Percentiles rank a stretch among this genome's conserved stretches.
These are phyloP conservation scores for Pseudogymnoascus sp. DNA, from an alignment of 2,329 filamentous ascomycete genomes.

Conservation along the genomic window DNA sequence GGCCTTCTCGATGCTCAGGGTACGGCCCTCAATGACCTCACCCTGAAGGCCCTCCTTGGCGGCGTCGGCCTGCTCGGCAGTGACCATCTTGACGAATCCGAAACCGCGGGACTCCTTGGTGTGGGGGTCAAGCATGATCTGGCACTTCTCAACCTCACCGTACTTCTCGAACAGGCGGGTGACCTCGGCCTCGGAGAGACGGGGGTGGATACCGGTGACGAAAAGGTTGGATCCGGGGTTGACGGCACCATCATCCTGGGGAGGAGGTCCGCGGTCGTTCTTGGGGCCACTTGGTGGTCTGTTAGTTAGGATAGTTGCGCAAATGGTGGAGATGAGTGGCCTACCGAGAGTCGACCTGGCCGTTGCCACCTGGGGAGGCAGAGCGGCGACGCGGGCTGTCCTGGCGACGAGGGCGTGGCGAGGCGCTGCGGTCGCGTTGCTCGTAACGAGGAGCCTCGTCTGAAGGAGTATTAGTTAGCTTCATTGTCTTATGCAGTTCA, in stretches of 20 bases:
- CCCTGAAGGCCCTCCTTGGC: slow-evolving; percentile 94
- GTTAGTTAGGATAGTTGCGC: slow-evolving; percentile 10
- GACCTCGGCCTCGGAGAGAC: slow-evolving; percentile 81
- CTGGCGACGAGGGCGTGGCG: slow-evolving; percentile 52
- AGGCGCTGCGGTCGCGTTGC: slow-evolving; percentile 58
- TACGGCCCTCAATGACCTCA: slow-evolving; percentile 89
- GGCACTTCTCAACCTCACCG: slow-evolving; percentile 96
- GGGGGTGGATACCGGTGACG: slow-evolving; percentile 94
- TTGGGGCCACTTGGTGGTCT: slow-evolving; percentile 37
- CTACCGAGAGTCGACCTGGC: slow-evolving; percentile 39
- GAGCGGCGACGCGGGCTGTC: slow-evolving; percentile 51
- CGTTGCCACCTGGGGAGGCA: slow-evolving; percentile 49
- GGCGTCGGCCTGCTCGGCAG: slow-evolving; percentile 87
- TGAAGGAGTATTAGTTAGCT: slow-evolving; percentile 24
- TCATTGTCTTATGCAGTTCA: neutral
- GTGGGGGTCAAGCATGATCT: slow-evolving; percentile 98
- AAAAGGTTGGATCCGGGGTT: slow-evolving; percentile 98
- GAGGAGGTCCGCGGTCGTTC: slow-evolving; percentile 39
- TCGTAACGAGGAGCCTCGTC: slow-evolving; percentile 60
- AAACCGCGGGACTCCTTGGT: slow-evolving; percentile 98
- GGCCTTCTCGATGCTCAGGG: slow-evolving; percentile 97
- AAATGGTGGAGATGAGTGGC: slow-evolving; percentile 12
- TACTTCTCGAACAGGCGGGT: slow-evolving; percentile 97
- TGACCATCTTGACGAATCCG: slow-evolving; percentile 98
- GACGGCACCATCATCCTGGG: slow-evolving; percentile 65